A percentile compares a stretch with the other conserved stretches of the same genome.
phyloP scores from a whole-genome alignment of 257 asterid genomes.

The Nicotiana otophora region DNA sequence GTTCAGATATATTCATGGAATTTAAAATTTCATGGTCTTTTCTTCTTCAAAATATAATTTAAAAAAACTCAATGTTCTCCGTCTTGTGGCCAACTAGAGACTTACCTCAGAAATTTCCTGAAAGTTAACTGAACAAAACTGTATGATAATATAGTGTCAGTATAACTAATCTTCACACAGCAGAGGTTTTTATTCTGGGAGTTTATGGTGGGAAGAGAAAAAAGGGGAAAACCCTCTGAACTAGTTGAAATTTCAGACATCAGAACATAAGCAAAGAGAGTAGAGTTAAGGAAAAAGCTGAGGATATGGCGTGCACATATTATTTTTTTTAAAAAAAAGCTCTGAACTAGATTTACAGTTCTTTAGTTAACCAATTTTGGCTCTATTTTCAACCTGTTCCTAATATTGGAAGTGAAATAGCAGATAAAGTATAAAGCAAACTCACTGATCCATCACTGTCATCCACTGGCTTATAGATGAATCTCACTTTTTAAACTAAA shows the following conservation, averaged over 20 bases:
- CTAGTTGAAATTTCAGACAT: neutral
- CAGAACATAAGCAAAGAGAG: neutral
- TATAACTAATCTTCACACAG: neutral
- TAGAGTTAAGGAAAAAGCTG: neutral
- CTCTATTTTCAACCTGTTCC: neutral
- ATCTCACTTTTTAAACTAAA: neutral
- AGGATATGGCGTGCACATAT: neutral
- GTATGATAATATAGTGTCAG: neutral
- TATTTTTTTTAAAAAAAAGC: neutral
- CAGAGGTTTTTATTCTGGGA: neutral
- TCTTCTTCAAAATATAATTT: neutral
- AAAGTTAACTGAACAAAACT: neutral
- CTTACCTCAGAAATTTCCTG: neutral
- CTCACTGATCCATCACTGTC: neutral
- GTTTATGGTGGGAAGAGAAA: neutral
- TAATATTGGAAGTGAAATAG: neutral
- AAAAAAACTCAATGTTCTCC: neutral
- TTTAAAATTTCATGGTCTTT: neutral
- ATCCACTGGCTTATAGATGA: neutral
- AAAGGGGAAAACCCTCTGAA: neutral
- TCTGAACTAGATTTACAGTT: neutral
- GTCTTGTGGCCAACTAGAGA: neutral
- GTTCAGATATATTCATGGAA: neutral
- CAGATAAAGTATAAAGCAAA: neutral
- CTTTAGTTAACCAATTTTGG: neutral